Evolutionary conservation across 768 basidiomycete genomes (phyloP).

Genomic region (Suillus weaverae): DNA sequence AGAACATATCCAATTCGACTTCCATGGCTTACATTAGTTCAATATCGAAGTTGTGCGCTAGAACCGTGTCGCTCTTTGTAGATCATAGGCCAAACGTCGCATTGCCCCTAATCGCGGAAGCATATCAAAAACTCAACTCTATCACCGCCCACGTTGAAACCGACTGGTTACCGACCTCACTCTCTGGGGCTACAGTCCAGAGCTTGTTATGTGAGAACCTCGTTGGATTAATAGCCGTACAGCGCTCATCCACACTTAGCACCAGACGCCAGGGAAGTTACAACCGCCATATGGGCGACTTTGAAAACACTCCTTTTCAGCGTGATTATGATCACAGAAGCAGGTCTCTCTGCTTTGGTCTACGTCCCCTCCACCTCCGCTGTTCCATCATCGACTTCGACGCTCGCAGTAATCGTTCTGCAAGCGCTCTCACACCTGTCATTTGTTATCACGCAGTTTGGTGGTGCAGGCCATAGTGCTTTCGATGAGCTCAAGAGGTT

Average conservation of each 20-base stretch:
- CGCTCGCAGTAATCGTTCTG: slow-evolving; percentile 56
- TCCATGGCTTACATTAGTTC: slow-evolving; percentile 39
- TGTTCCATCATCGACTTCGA: slow-evolving; percentile 34
- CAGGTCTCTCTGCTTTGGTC: slow-evolving; percentile 53
- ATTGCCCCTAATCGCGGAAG: slow-evolving; percentile 27
- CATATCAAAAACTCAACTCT: slow-evolving; percentile 28
- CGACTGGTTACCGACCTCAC: slow-evolving; percentile 46
- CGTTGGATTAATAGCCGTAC: slow-evolving; percentile 6
- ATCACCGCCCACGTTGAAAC: slow-evolving; percentile 46
- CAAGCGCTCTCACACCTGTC: slow-evolving; percentile 65
- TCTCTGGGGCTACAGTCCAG: slow-evolving; percentile 27
- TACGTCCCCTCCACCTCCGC: slow-evolving; percentile 47
- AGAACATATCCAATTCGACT: slow-evolving; percentile 34
- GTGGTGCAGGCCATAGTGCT: slow-evolving; percentile 55
- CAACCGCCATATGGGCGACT: slow-evolving; percentile 59
- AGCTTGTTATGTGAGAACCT: slow-evolving; percentile 1
- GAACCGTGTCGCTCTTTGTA: slow-evolving; percentile 33
- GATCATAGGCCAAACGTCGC: slow-evolving; percentile 34
- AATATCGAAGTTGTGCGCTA: slow-evolving; percentile 41
- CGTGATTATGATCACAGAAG: slow-evolving; percentile 66
- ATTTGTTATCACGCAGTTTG: slow-evolving; percentile 79
- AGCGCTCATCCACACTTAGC: slow-evolving; percentile 29
- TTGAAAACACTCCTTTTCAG: slow-evolving; percentile 80
- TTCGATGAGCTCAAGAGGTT: slow-evolving; percentile 73
- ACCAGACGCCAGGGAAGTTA: slow-evolving; percentile 43